Percentiles rank a stretch among this genome's conserved stretches.
These are phyloP conservation scores for Nakaseomyces bracarensis DNA, from an alignment of 1,139 yeast species.

Conservation along the genomic window DNA sequence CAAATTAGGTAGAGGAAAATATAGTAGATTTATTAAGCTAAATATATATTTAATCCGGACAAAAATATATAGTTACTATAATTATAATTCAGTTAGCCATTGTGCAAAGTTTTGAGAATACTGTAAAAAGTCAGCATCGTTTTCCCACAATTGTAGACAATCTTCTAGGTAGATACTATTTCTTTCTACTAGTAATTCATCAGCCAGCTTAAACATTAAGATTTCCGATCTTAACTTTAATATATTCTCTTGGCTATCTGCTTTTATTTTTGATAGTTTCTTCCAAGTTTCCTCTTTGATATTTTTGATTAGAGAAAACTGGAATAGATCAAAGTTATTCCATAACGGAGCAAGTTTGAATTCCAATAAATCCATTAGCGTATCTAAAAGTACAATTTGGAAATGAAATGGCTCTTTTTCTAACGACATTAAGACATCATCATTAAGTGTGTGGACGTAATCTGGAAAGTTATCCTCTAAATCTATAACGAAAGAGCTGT, in stretches of 20 bases:
- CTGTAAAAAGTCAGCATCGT: conserved; percentile 11
- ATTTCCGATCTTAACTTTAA: conserved; percentile 11
- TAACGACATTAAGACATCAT: conserved; percentile 16
- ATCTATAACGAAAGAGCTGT: conserved; percentile 14
- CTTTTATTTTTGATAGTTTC: conserved; percentile 8
- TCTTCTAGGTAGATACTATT: conserved; percentile 17
- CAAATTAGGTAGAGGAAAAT: conserved; percentile 46
- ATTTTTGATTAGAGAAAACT: conserved; percentile 20
- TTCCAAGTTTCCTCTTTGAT: conserved; percentile 25
- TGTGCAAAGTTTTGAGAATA: conserved; percentile 14
- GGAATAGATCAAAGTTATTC: conserved; percentile 22
- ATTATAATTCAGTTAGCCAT: conserved; percentile 20
- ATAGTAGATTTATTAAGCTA: not conserved
- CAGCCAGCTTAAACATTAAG: conserved; percentile 15
- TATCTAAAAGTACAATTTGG: conserved; percentile 21
- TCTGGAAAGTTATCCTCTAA: conserved; percentile 9
- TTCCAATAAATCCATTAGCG: conserved; percentile 20
- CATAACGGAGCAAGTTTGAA: conserved; percentile 22
- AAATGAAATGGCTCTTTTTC: conserved; percentile 12
- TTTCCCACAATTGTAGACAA: conserved; percentile 17
- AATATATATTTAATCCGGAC: not conserved
- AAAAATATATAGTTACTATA: not conserved
- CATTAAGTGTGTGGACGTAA: conserved; percentile 11
- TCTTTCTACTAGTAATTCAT: conserved; percentile 11
- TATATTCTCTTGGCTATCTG: conserved; percentile 6